These are phyloP conservation scores for Fusarium phyllophilum DNA, from an alignment of 2,329 filamentous ascomycete genomes.

Conservation along the genomic window DNA sequence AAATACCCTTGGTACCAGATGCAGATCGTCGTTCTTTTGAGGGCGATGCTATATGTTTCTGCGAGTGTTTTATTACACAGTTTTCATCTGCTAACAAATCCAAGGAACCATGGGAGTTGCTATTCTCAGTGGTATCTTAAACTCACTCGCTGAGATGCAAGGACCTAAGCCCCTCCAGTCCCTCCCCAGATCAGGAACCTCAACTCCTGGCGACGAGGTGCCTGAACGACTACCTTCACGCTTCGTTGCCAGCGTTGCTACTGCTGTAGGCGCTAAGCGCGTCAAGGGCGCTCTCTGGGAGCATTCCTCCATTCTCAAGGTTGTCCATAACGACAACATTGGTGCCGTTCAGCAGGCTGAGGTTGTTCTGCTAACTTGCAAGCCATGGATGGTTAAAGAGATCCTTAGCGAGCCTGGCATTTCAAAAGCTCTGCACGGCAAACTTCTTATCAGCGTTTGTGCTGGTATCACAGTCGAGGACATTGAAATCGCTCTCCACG, in stretches of 20 bases:
- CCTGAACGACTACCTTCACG: constrained; percentile 72
- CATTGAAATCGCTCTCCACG: constrained; percentile 73
- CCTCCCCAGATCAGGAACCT: constrained; percentile 52
- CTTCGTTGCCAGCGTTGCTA: constrained; percentile 85
- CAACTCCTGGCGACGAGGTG: constrained; percentile 58
- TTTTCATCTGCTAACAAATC: constrained; percentile 20
- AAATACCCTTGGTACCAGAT: background rate
- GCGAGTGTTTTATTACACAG: background rate
- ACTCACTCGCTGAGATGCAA: constrained; percentile 69
- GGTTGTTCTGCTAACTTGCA: constrained; percentile 81
- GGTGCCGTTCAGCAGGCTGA: constrained; percentile 73
- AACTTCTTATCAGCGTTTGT: constrained; percentile 83
- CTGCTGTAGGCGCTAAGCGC: constrained; percentile 73
- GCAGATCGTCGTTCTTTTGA: background rate
- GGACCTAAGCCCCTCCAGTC: constrained; percentile 57
- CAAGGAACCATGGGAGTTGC: constrained; percentile 89
- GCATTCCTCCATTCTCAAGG: constrained; percentile 70
- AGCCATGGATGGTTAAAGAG: constrained; percentile 77
- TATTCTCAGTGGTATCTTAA: constrained; percentile 82
- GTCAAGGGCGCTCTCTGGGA: constrained; percentile 73
- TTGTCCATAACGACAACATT: constrained; percentile 79
- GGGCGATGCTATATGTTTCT: background rate
- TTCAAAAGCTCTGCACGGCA: constrained; percentile 77
- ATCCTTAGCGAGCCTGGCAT: constrained; percentile 76
- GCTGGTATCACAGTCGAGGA: constrained; percentile 79